Base-by-base conservation (phyloP, 1,284 basidiomycete species). In the Cryptococcus depauperatus region DNA sequence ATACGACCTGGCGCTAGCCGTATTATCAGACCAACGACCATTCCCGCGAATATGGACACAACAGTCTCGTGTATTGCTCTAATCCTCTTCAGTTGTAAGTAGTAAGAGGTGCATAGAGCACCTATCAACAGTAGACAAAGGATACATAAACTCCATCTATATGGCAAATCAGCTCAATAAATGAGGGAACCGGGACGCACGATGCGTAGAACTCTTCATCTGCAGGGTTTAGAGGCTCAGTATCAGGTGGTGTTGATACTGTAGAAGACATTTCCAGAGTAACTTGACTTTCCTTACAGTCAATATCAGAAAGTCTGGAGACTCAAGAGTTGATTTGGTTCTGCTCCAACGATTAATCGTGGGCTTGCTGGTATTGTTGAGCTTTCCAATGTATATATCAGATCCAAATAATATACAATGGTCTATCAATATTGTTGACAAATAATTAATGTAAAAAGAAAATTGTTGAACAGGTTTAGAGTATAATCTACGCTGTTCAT, bases 101-200 rank as follows among this genome's bases (percentile, higher is more conserved):
- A 98, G 74, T 99, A 99, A 19, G 88, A 92, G 13, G 90, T 93
- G 79, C 84, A 90, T 55, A 99, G 81, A 4, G 92, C 95, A 50
- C 92, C 75, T 52, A 97, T 88, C 52, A 99, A 83, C 29, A 98
- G 80, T 49, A 89, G 71, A 71, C 95, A 92, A 57, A 98, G 91
- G 58, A 97, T 85, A 68, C 89, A 90, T 25, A 91, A 80, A 26
- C 86, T 92, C 88, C 88, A 91, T 57, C 67, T 69, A 47, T 14
- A 13, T 8, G n/a, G n/a, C n/a, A n/a, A n/a, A n/a, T n/a, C n/a
- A n/a, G 34, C 28, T 23, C 6, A 21, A 35, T 3, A 19, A 11
- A 13, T 33, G 29, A 11, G 25, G 41, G 21, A 7, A 28, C n/a
- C n/a, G 28, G 10, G 3, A 23, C 14, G 3, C 41, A 71, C 49